phyloP scores from a whole-genome alignment of 208 protist species.

The Blechomonas ayalai region DNA sequence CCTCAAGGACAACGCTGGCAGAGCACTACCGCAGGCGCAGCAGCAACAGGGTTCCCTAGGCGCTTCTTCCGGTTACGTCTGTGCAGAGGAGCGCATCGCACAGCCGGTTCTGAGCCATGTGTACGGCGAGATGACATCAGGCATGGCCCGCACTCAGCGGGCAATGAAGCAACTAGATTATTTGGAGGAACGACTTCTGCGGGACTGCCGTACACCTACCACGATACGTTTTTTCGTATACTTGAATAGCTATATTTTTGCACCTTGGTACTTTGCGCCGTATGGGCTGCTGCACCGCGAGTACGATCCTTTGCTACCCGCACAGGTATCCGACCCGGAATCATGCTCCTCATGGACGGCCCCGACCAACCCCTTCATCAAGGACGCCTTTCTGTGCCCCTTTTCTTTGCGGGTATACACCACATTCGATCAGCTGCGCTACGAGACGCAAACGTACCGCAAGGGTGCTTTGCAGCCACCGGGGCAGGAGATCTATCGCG shows the following conservation, averaged over 20 bases:
- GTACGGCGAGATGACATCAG: conserved; percentile 61
- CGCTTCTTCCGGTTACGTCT: background rate
- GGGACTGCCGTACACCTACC: conserved; percentile 71
- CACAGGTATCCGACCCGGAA: background rate
- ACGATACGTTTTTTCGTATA: conserved; percentile 78
- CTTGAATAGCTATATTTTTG: conserved; percentile 53
- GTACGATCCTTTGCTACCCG: conserved; percentile 47
- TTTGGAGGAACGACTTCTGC: conserved; percentile 77
- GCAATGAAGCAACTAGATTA: conserved; percentile 59
- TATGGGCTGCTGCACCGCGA: conserved; percentile 67
- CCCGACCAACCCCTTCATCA: conserved; percentile 51
- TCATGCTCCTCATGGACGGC: conserved; percentile 1
- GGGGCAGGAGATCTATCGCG: conserved; percentile 75
- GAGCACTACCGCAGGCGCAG: background rate
- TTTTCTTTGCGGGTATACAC: conserved; percentile 78
- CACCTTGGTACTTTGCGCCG: conserved; percentile 83
- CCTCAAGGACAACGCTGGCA: conserved; percentile 19
- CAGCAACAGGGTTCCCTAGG: background rate
- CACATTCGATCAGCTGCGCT: conserved; percentile 55
- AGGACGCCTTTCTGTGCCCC: conserved; percentile 77
- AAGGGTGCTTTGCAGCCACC: conserved; percentile 49
- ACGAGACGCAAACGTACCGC: conserved; percentile 63
- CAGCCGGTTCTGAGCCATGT: conserved; percentile 38
- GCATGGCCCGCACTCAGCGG: conserved; percentile 65
- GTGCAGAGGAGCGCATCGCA: conserved; percentile 2